phyloP scores from a whole-genome alignment of 2,329 filamentous ascomycete species.

The Talaromyces piceae region DNA sequence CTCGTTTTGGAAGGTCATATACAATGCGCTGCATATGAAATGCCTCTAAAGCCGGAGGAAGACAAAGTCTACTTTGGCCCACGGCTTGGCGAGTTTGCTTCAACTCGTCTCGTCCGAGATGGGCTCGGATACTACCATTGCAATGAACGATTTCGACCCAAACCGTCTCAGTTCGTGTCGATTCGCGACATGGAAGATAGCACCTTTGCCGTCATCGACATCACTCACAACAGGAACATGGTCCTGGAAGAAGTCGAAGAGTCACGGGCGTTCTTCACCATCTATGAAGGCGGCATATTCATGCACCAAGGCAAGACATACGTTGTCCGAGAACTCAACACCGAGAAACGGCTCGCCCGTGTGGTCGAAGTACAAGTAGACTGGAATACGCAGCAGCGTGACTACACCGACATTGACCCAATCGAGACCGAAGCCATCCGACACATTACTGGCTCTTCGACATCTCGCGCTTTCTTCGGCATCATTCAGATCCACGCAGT shows the following conservation, averaged over 20 bases:
- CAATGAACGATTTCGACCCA: slow-evolving; percentile 77
- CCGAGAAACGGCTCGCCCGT: slow-evolving; percentile 72
- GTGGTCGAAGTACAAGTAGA: slow-evolving; percentile 87
- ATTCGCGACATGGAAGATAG: slow-evolving; percentile 86
- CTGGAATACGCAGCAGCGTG: slow-evolving; percentile 88
- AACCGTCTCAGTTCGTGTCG: slow-evolving; percentile 72
- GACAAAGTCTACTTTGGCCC: slow-evolving; percentile 74
- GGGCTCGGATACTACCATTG: slow-evolving; percentile 80
- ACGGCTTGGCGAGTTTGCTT: slow-evolving; percentile 62
- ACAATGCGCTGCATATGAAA: slow-evolving; percentile 90
- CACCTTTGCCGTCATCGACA: slow-evolving; percentile 91
- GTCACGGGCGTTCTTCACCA: slow-evolving; percentile 85
- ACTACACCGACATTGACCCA: slow-evolving; percentile 90
- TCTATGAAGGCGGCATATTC: slow-evolving; percentile 96
- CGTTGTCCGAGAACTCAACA: slow-evolving; percentile 79
- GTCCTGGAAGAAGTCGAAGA: slow-evolving; percentile 95
- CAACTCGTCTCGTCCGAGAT: slow-evolving; percentile 66
- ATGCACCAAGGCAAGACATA: slow-evolving; percentile 93
- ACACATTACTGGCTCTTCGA: slow-evolving; percentile 52
- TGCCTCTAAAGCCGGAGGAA: slow-evolving; percentile 74
- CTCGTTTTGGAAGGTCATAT: slow-evolving; percentile 88
- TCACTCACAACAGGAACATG: slow-evolving; percentile 67
- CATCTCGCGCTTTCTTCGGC: slow-evolving; percentile 73
- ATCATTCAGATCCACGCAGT: slow-evolving; percentile 77
- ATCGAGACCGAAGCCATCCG: slow-evolving; percentile 85